Evolutionary conservation across 2,329 filamentous ascomycete species (phyloP), one percentile per base, ranked within the genome.

Genomic region (Cercospora zeina): DNA sequence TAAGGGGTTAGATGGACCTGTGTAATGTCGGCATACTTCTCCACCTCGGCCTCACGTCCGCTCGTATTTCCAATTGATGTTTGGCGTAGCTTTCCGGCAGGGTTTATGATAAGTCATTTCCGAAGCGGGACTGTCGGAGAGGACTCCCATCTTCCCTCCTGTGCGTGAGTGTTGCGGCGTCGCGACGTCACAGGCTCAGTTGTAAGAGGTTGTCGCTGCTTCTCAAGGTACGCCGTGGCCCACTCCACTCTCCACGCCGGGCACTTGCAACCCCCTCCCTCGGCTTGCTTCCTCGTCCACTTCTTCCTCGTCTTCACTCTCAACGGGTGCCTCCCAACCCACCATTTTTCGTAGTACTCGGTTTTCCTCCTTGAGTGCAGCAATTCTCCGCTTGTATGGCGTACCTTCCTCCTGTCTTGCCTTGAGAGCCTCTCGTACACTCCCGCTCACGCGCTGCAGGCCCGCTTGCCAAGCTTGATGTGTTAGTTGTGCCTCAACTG

Each of bases 381-480:
- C 75, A 3, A 80, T 71, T 64, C 75, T 75, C 34, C 73, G 71
- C 62, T 74, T 71, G 58, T 76, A 74, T 4, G 73, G 74, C 63
- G 74, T 64, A 50, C 65, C 65, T 63, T 72, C 72, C 33, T 80
- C 77, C 2, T 72, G 74, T 63, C 77, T 72, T 31, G 69, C 70
- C 65, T 73, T 74, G 37, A 79, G 61, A 50, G 80, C 78, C 11
- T 66, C 62, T 24, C 78, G 69, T 11, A 80, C 75, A 31, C 74
- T 75, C 50, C 79, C 77, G 4, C 77, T 77, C 24, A 81, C 73
- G 4, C 78, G 68, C 7, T 75, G 72, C 60, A 82, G 62, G 1
- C 78, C 75, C 3, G 78, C 77, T 67, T 82, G 80, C 80, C 80
- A 82, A 50, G 77, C 77, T 54, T 79, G 77, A 61, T 82, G 79